These are phyloP conservation scores for Rhynchospora tenuis DNA, from an alignment of 176 grass and related monocot genomes.

Conservation along the genomic window DNA sequence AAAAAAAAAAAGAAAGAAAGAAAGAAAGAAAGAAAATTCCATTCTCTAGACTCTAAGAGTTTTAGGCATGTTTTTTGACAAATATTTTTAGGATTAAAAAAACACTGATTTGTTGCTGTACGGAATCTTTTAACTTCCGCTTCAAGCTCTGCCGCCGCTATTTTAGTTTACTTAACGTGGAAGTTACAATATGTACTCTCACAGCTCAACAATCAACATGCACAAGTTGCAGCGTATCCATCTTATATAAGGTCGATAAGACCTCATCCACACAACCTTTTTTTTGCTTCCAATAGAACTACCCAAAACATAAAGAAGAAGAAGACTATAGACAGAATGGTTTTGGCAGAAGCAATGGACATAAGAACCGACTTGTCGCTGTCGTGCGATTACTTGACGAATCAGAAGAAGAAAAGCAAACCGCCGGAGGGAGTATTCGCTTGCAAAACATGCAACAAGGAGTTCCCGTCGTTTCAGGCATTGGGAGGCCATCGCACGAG, in stretches of 20 bases:
- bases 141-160: not conserved
- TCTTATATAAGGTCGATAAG: not conserved
- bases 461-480: constrained; percentile 17
- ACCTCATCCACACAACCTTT: not conserved
- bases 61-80: not conserved
- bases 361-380: not conserved
- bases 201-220: not conserved
- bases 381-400: not conserved
- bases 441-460: constrained; percentile 26
- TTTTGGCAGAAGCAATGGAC: not conserved
- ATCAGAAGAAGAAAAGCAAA: not conserved
- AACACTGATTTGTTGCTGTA: not conserved
- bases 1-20: not conserved
- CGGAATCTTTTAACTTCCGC: constrained; percentile 1
- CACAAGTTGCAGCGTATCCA: not conserved
- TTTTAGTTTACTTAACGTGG: constrained; percentile 3
- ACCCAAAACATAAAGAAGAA: not conserved
- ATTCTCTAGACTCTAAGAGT: not conserved
- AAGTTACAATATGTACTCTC: not conserved
- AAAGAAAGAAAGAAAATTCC: not conserved
- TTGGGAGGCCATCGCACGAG: constrained; percentile 20
- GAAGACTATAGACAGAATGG: not conserved
- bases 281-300: not conserved
- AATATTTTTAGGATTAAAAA: not conserved
- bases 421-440: not conserved